phyloP scores from a whole-genome alignment of 2,329 filamentous ascomycete genomes.

The Botrytis tulipae region DNA sequence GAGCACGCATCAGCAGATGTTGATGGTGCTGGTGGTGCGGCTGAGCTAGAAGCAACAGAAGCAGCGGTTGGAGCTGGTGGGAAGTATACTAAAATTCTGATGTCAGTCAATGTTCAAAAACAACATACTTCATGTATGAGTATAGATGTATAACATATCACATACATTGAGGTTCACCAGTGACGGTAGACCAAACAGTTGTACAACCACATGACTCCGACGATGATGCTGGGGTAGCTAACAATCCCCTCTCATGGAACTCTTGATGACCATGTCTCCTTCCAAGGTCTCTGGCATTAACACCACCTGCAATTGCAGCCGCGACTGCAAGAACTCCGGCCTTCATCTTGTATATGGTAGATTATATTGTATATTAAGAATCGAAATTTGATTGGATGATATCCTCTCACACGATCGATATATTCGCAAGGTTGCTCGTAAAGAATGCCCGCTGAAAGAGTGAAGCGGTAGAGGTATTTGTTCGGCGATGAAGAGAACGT shows the following conservation, averaged over 20 bases:
- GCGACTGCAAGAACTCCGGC: conserved; percentile 62
- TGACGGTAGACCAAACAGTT: conserved; percentile 70
- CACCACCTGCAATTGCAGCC: conserved; percentile 58
- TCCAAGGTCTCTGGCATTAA: conserved; percentile 54
- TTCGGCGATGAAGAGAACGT: conserved; percentile 48
- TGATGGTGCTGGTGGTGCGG: not conserved
- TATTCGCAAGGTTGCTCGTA: conserved; percentile 25
- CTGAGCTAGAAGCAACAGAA: conserved; percentile 25
- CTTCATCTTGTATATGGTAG: conserved; percentile 64
- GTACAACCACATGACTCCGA: conserved; percentile 64
- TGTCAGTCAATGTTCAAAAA: not conserved
- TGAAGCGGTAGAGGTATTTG: conserved; percentile 67
- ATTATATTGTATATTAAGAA: conserved; percentile 29
- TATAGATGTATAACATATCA: not conserved
- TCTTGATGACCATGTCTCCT: conserved; percentile 53
- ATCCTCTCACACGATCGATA: not conserved
- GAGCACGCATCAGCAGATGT: conserved; percentile 6
- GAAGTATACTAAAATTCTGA: conserved; percentile 28
- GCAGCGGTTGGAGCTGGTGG: conserved; percentile 33
- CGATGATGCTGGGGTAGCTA: conserved; percentile 27
- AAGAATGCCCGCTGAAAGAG: conserved; percentile 82
- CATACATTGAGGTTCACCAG: conserved; percentile 65
- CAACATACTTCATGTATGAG: not conserved
- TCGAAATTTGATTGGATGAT: conserved; percentile 7
- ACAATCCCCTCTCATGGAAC: conserved; percentile 51